Conservation (phyloP, 805 yeast genomes). For the Saccharomyces kudriavzevii region DNA sequence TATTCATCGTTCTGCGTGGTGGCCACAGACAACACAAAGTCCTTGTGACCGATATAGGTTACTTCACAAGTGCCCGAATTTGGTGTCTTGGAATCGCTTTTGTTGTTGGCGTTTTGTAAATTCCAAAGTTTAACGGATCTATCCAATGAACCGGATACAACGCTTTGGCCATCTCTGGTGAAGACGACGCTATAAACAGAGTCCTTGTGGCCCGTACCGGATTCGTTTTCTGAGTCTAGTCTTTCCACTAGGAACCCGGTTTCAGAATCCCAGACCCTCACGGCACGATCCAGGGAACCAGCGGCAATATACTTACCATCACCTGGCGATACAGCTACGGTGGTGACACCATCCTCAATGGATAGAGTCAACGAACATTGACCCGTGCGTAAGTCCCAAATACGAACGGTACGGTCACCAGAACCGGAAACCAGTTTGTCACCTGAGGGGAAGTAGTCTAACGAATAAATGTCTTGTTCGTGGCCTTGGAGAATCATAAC, state of each 20-base stretch:
- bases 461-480: conserved; percentile 94
- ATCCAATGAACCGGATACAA: conserved; percentile 91
- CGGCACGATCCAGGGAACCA: conserved; percentile 90
- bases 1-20: conserved; percentile 88
- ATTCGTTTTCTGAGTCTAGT: conserved; percentile 79
- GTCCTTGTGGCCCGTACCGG: conserved; percentile 90
- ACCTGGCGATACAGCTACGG: conserved; percentile 87
- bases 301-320: conserved; percentile 93
- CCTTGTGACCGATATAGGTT: conserved; percentile 92
- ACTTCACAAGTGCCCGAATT: conserved; percentile 65
- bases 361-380: conserved; percentile 81
- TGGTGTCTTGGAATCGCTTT: conserved; percentile 31
- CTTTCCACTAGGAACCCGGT: conserved; percentile 89
- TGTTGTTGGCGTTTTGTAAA: conserved; percentile 44
- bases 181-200: conserved; percentile 92
- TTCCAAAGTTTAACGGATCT: conserved; percentile 96
- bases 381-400: conserved; percentile 88
- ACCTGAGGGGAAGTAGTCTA: conserved; percentile 92
- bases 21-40: conserved; percentile 89
- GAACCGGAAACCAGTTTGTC: conserved; percentile 88
- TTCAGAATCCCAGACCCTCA: conserved; percentile 92
- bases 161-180: conserved; percentile 83
- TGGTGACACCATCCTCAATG: conserved; percentile 96
- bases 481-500: conserved; percentile 85
- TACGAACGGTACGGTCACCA: conserved; percentile 92